Conservation (phyloP, 83 land plant species). For the Picea abies region DNA sequence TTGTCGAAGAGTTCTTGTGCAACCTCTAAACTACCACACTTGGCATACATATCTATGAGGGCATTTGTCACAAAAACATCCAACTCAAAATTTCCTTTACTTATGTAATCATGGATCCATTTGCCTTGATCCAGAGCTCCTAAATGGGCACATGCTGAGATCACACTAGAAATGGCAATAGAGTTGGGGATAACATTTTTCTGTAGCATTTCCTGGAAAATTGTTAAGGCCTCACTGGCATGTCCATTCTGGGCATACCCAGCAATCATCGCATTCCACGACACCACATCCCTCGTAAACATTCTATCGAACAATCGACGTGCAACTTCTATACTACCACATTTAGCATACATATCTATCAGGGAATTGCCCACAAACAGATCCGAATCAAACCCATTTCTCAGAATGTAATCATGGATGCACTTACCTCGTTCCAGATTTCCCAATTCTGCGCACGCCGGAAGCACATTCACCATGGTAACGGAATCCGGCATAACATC, state of each 20-base stretch:
- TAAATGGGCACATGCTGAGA: conserved; percentile 35
- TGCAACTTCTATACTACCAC: conserved; percentile 32
- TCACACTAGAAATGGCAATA: conserved; percentile 26
- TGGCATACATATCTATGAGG: conserved; percentile 56
- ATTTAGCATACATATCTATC: conserved; percentile 57
- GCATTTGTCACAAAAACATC: conserved; percentile 45
- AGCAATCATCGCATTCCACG: conserved; percentile 52
- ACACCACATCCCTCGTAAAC: conserved; percentile 32
- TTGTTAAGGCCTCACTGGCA: conserved; percentile 21
- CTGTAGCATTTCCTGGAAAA: conserved; percentile 35
- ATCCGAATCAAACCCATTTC: conserved; percentile 16
- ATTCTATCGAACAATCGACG: conserved; percentile 36
- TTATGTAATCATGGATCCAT: conserved; percentile 37
- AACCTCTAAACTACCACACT: conserved; percentile 32
- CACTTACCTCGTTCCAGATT: conserved; percentile 22
- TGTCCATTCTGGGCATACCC: conserved; percentile 34
- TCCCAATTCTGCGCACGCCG: conserved; percentile 36
- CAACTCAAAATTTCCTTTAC: conserved; percentile 20
- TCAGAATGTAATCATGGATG: conserved; percentile 29
- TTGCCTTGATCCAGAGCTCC: conserved; percentile 24
- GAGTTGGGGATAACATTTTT: conserved; percentile 24
- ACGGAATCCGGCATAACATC: conserved; percentile 39
- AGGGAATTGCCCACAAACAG: conserved; percentile 25
- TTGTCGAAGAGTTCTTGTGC: conserved; percentile 38
- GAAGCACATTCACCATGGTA: conserved; percentile 40